Base-by-base conservation (phyloP, 2,329 filamentous ascomycete species). In the Pezizomycotina sp. region DNA sequence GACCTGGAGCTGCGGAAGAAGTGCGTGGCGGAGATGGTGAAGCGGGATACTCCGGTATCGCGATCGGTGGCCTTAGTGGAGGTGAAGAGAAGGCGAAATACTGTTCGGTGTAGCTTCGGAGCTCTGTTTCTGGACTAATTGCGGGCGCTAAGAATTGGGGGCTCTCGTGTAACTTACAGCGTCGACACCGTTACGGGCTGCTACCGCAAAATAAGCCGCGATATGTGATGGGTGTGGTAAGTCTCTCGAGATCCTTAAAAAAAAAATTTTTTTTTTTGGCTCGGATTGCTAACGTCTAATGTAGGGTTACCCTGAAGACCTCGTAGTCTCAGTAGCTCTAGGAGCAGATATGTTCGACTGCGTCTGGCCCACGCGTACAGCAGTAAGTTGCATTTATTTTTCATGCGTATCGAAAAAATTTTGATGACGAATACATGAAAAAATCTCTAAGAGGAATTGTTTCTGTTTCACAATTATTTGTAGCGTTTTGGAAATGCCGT, bases 301-400 rank as follows among this genome's bases (percentile, higher is more conserved):
- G 16, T 34, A 70, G 66, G 83, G 89, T 8, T 98, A 93, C 57
- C 89, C 89, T 1, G 89, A 95, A 60, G 89, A 98, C 53, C 64
- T 98, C 37, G 71, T 98, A 2, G 84, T 98, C 24, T 91, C 82
- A 34, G 75, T 93, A 3, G 89, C 89, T 1, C 66, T 98, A 1
- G 89, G 89, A 3, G 89, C 89, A 31, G 89, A 98, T 59, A 98
- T 98, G 89, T 98, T 98, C 55, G 89, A 98, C 60, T 98, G 91
- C 54, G 89, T 98, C 5, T 98, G 89, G 89, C 91, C 89, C 1
- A 95, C 89, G 4, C 68, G 89, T 35, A 98, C 89, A 22, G 89
- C 89, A 5, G 68, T 71, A 59, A 54, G 65, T 54, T n/a, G n/a
- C 9, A 20, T 22, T 21, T 12, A 13, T 5, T 35, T 13, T 22